Base-by-base conservation (phyloP, 2,329 filamentous ascomycete genomes). In the Dactylellina haptotyla region DNA sequence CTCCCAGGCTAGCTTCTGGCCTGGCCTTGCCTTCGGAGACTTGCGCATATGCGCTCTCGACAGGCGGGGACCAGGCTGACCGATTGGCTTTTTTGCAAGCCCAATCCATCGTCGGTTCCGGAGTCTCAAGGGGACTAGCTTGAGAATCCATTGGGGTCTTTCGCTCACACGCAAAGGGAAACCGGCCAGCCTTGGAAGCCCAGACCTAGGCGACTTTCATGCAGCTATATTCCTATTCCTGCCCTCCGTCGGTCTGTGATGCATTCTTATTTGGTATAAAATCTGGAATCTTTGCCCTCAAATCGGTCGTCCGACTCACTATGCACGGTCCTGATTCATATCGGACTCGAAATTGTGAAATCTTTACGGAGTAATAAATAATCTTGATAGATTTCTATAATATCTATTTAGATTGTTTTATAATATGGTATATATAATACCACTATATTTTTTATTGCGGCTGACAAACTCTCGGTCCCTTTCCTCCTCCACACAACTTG, bases 101-200 rank as follows among this genome's bases (percentile, higher is more conserved):
- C 54, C 41, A 46, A 39, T 39, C 51, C 26, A 51, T 48, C 30
- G 43, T 69, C 64, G 56, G 56, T 61, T 69, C 64, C 56, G 64
- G 56, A 10, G 34, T 56, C 56, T 62, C 20, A 32, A 56, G 64
- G 54, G 48, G 37, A 56, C 45, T 57, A 58, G 53, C 56, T 26
- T 20, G 45, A 25, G 1, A 48, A 41, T 65, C 34, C 45, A 58
- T 67, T 53, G 63, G 63, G 28, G 50, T 56, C 37, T 20, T 41
- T 23, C 20, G 14, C 41, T 43, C 34, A 20, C 25, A 53, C 37
- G 6, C 39, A 4, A 48, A 46, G 56, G 37, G 26, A 34, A 56
- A 41, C 28, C n/a, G 18, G 4, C 20, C 32, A 10, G 14, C 6
- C 28, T 18, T 4, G 50, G 32, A 39, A 30, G 26, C 32, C 8